Conservation (phyloP, 208 protist species). For the Herpetomonas samuelpessoai region DNA sequence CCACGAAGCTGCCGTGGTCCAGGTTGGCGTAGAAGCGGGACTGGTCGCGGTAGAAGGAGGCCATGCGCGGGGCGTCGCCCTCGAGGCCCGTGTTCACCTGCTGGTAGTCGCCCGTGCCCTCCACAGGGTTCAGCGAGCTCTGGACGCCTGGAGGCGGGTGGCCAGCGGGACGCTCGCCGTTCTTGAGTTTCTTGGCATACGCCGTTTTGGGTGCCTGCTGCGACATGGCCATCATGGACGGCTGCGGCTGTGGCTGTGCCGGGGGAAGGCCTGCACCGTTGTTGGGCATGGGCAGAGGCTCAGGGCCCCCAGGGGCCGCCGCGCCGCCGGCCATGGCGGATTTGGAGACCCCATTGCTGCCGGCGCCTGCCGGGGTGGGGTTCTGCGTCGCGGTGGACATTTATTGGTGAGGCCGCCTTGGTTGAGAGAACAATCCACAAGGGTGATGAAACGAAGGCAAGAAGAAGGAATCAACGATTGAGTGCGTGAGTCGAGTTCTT, state of each 20-base stretch:
- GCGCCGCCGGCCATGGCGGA: constrained; percentile 5
- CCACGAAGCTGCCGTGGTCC: constrained; percentile 16
- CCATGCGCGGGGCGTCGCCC: constrained; percentile 15
- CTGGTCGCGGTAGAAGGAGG: constrained; percentile 12
- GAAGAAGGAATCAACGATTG: too few relatives aligned
- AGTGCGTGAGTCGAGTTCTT: too few relatives aligned
- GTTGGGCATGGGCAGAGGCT: neutral
- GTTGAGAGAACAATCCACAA: too few relatives aligned
- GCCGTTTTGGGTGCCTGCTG: constrained; percentile 18
- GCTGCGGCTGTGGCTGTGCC: constrained; percentile 1
- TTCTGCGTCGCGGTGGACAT: too few relatives aligned
- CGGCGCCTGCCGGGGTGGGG: too few relatives aligned
- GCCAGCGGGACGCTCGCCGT: constrained; percentile 20
- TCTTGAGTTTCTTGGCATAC: constrained; percentile 32
- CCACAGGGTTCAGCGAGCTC: constrained; percentile 13
- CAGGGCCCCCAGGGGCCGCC: constrained; percentile 1
- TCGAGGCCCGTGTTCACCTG: constrained; percentile 27
- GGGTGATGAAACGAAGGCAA: too few relatives aligned
- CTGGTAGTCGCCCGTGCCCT: constrained; percentile 14
- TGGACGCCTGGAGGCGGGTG: constrained; percentile 16
- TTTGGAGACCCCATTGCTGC: neutral
- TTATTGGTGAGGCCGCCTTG: too few relatives aligned
- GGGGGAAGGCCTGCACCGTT: neutral
- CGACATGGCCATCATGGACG: too few relatives aligned
- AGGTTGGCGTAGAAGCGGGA: constrained; percentile 17